phyloP scores from a whole-genome alignment of 805 yeast species.

The Kazachstania psychrophila region DNA sequence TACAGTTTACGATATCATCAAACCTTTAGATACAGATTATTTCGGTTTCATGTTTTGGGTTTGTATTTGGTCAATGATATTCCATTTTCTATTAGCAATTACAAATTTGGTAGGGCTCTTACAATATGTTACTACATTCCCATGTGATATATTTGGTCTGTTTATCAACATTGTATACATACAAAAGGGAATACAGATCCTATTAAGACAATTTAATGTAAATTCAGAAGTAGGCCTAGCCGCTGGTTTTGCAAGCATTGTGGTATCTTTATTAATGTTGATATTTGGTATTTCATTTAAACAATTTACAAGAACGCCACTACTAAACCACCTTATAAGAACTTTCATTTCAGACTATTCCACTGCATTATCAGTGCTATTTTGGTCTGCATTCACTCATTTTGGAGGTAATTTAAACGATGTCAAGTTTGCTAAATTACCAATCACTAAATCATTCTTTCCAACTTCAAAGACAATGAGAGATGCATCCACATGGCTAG shows the following conservation, averaged over 20 bases:
- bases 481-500: slow-evolving; percentile 32
- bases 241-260: slow-evolving; percentile 62
- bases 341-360: slow-evolving; percentile 79
- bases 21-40: slow-evolving; percentile 38
- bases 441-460: slow-evolving; percentile 59
- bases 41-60: slow-evolving; percentile 96
- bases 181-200: slow-evolving; percentile 82
- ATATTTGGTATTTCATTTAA: slow-evolving; percentile 69
- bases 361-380: slow-evolving; percentile 71
- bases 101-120: slow-evolving; percentile 58
- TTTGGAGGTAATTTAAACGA: slow-evolving; percentile 69
- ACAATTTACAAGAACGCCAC: slow-evolving; percentile 39
- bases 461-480: slow-evolving; percentile 46
- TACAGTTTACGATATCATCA: slow-evolving; percentile 47
- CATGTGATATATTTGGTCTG: slow-evolving; percentile 89
- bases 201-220: slow-evolving; percentile 55
- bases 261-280: slow-evolving; percentile 66
- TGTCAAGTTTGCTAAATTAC: slow-evolving; percentile 52
- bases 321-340: slow-evolving; percentile 51
- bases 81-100: slow-evolving; percentile 67
- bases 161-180: slow-evolving; percentile 82
- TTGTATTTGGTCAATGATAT: slow-evolving; percentile 79
- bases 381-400: slow-evolving; percentile 88
- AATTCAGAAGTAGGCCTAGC: slow-evolving; percentile 1
- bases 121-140: slow-evolving; percentile 65